Evolutionary conservation across 2,329 filamentous ascomycete genomes (phyloP).

Genomic region (Penicillium sp.): DNA sequence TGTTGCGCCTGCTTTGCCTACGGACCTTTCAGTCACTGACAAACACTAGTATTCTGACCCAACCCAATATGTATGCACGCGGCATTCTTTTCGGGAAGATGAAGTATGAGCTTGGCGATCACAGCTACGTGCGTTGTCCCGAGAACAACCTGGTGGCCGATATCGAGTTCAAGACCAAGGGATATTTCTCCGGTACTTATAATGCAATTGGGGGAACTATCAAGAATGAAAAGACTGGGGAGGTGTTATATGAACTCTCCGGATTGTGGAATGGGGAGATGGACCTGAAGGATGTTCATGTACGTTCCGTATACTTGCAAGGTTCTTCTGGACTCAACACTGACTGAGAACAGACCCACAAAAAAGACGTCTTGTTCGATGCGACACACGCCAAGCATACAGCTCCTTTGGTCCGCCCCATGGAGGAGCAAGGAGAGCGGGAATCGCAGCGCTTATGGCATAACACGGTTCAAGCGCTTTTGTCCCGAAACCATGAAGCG

Average conservation of each 20-base stretch:
- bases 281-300: conserved; percentile 79
- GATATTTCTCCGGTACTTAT: conserved; percentile 94
- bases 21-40: conserved; percentile 8
- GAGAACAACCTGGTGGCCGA: conserved; percentile 84
- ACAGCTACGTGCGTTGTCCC: conserved; percentile 88
- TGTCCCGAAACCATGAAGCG: conserved; percentile 77
- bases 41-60: conserved; percentile 72
- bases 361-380: conserved; percentile 87
- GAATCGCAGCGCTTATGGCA: conserved; percentile 90
- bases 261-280: conserved; percentile 95
- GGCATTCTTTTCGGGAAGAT: conserved; percentile 98
- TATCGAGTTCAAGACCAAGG: conserved; percentile 97
- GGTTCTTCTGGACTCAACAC: not conserved
- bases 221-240: conserved; percentile 82
- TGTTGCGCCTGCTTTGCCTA: conserved; percentile 36
- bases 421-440: conserved; percentile 82
- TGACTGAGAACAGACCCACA: conserved; percentile 65
- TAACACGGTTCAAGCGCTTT: conserved; percentile 76
- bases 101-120: conserved; percentile 98
- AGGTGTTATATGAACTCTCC: conserved; percentile 85
- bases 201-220: conserved; percentile 92
- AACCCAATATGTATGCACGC: conserved; percentile 98
- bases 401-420: conserved; percentile 68
- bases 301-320: conserved; percentile 13
- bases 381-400: conserved; percentile 75